Evolutionary conservation across 2,329 filamentous ascomycete genomes (phyloP), one percentile per base, ranked within the genome.

Genomic region (Sarocladiaceae sp.): DNA sequence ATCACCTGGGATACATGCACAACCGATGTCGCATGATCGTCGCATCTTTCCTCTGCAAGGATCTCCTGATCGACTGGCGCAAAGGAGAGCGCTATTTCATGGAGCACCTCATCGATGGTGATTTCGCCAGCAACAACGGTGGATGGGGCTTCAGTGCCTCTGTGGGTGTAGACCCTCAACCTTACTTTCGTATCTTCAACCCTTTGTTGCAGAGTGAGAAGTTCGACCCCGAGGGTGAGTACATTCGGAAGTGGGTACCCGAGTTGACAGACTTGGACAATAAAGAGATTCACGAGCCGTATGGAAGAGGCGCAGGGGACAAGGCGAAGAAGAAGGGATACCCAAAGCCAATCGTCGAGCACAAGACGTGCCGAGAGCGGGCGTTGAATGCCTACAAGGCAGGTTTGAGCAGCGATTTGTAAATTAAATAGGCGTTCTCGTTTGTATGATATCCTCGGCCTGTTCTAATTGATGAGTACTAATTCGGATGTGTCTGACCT

Each of bases 131-230:
- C 53, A 93, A 93, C 65, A 90, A 88, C 56, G 77, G 79, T 25
- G 79, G 79, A 3, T 82, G 79, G 78, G 80, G 71, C 1, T 74
- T 73, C 56, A 69, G 76, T 22, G 83, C 86, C 4, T 82, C 77
- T 17, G 85, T 84, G 0, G 87, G 89, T 1, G 88, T 91, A 6
- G 90, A 95, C 66, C 88, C 90, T 1, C 88, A 96, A 67, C 90
- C 91, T 0, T 96, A 95, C 64, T 96, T 96, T 57, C 79, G 90
- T 6, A 88, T 96, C 50, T 96, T 96, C 70, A 96, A 95, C 61
- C 91, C 91, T 0, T 65, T 90, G 40, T 70, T 89, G 17, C 91
- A 96, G 72, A 90, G 87, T 59, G 88, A 94, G 74, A 92, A 87
- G 68, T 96, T 95, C 60, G 91, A 96, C 63, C 73, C 79, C 0